Evolutionary conservation across 148 eudicot species (phyloP), one percentile per base, ranked within the genome.

Genomic region (Pouteria glomerata): DNA sequence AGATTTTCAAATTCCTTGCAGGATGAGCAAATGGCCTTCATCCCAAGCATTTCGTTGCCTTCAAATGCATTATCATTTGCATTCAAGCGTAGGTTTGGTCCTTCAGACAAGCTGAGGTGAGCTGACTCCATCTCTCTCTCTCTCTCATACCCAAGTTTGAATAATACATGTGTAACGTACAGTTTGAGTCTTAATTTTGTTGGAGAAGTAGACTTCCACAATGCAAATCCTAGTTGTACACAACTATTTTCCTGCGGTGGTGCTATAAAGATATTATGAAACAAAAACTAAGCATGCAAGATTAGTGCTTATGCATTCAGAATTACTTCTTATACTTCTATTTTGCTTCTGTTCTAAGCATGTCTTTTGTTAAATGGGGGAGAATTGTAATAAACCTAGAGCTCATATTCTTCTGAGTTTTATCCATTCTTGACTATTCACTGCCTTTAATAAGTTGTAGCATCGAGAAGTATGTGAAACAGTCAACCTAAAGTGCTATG

Each of bases 71-170:
- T 91, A 31, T 86, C 97, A 56, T 75, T 87, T 74, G 96, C 92
- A 60, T 95, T 95, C 72, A 95, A 95, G 79, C 91, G 97, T 24
- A 86, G 82, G 7, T 84, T 89, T 62, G 81, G 91, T 77, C 97
- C 97, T 77, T 89, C 96, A 24, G 97, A 91, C 82, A 91, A 91
- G 83, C 82, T 91, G 84, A 95, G 98, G 98, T 95, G 78, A 57
- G 45, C 58, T 79, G 70, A 73, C 73, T 72, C 66, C 48, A 56
- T 73, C 74, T 68, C 45, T 62, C 44, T 41, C 56, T 68, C 67
- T 39, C 34, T 42, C 51, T 35, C 63, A 37, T 3, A 51, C 48
- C 37, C 29, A n/a, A n/a, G n/a, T 18, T 63, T 63, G 37, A 39
- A 11, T 68, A 29, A 11, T 37, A 33, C 34, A 34, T 52, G 37